Conservation (phyloP, 306 rosid species). For the Fagus sylvatica region DNA sequence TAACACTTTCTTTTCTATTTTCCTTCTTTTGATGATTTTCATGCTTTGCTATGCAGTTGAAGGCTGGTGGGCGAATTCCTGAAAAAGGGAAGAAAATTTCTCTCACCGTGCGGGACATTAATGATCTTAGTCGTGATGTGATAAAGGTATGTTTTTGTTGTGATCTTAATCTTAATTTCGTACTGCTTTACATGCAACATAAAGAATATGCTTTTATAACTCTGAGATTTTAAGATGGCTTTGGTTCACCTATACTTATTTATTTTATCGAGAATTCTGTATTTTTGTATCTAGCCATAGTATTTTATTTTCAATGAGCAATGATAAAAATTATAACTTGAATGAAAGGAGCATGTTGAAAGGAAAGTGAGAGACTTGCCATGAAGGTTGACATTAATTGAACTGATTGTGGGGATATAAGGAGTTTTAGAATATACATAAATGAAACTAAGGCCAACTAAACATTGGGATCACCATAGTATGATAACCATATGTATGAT, state of each 20-base stretch:
- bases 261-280: not conserved
- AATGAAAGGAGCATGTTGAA: not conserved
- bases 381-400: not conserved
- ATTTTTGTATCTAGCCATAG: not conserved
- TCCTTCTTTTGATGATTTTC: conserved; percentile 18
- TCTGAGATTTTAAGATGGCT: not conserved
- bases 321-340: not conserved
- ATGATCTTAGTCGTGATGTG: conserved; percentile 87
- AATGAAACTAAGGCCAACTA: not conserved
- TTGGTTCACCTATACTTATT: not conserved
- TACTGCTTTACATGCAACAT: not conserved
- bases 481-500: no score
- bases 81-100: conserved; percentile 80
- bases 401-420: not conserved
- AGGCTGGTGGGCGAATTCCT: conserved; percentile 91
- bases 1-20: conserved; percentile 10
- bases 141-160: conserved; percentile 74
- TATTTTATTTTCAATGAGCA: not conserved
- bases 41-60: conserved; percentile 59
- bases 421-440: not conserved
- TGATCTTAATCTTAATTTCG: conserved; percentile 4
- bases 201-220: not conserved
- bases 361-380: not conserved
- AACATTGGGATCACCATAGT: not conserved
- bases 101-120: conserved; percentile 55